Conservation (phyloP, 441 rosid species). For the Oxalis stricta region DNA sequence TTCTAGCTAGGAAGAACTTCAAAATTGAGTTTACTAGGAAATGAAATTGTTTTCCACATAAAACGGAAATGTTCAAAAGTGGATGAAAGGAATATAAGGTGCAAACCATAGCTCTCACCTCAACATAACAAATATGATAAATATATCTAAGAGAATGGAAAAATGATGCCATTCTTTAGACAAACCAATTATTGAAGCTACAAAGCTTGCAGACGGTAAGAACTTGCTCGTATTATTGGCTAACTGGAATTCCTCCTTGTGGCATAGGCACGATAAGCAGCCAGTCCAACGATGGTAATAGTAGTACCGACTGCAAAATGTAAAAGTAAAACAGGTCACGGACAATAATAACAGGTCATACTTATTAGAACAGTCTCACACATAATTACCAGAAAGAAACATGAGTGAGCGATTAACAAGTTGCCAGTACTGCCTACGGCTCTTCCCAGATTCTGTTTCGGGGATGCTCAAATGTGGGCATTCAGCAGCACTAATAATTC, state of each 20-base stretch:
- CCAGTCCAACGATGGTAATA: conserved; percentile 41
- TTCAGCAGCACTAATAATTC: conserved; percentile 46
- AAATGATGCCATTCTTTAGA: no score
- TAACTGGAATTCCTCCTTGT: conserved; percentile 35
- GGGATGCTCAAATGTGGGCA: conserved; percentile 61
- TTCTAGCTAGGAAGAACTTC: no score
- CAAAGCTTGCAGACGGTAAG: no score
- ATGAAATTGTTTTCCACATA: no score
- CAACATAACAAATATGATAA: no score
- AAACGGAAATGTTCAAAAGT: no score
- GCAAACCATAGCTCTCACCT: no score
- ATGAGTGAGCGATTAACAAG: conserved; percentile 46
- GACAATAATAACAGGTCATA: conserved; percentile 6
- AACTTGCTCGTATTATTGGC: no score
- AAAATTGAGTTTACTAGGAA: no score
- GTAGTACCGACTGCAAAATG: conserved; percentile 58
- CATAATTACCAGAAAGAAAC: conserved; percentile 45
- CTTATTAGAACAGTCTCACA: background rate
- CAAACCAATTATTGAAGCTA: no score
- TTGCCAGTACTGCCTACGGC: conserved; percentile 39
- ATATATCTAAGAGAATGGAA: no score
- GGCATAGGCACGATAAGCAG: conserved; percentile 55
- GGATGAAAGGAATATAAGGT: no score
- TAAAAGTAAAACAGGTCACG: conserved; percentile 7
- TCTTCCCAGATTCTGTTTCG: conserved; percentile 60